Evolutionary conservation across 2,329 filamentous ascomycete genomes (phyloP).

Genomic region (Aspergillus latus): DNA sequence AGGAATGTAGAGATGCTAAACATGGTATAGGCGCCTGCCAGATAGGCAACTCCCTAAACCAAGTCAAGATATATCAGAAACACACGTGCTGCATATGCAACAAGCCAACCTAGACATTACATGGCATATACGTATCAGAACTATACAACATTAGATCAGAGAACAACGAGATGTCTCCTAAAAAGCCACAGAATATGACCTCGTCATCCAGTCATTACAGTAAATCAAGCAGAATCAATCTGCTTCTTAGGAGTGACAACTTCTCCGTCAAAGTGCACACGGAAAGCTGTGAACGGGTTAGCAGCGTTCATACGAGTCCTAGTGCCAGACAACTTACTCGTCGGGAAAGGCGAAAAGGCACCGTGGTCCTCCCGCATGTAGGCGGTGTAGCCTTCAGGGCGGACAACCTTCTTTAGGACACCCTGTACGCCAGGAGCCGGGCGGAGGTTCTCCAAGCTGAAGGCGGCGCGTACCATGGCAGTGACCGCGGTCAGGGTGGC

Average conservation of each 20-base stretch:
- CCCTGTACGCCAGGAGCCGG: constrained; percentile 65
- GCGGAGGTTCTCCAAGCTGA: constrained; percentile 60
- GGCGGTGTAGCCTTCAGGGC: constrained; percentile 55
- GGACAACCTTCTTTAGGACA: constrained; percentile 63
- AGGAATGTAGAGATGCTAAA: no score
- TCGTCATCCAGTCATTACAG: background rate
- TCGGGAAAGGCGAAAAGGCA: constrained; percentile 53
- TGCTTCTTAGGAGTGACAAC: constrained; percentile 26
- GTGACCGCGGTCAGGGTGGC: constrained; percentile 62
- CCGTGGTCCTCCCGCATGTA: constrained; percentile 70
- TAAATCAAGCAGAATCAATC: constrained; percentile 3
- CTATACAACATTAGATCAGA: background rate
- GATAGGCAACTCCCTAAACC: no score
- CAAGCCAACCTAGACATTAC: background rate
- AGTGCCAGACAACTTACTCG: constrained; percentile 31
- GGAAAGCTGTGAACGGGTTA: constrained; percentile 36
- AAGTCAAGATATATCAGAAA: no score
- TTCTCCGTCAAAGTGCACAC: constrained; percentile 47
- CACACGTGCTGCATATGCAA: no score
- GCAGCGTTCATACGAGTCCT: background rate
- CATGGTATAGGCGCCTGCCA: no score
- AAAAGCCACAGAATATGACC: constrained; percentile 3
- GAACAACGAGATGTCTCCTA: constrained; percentile 9
- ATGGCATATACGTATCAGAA: background rate
- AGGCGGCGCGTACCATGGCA: constrained; percentile 67